These are phyloP conservation scores for Trametes polyzona DNA, from an alignment of 1,284 basidiomycete species.

Conservation along the genomic window DNA sequence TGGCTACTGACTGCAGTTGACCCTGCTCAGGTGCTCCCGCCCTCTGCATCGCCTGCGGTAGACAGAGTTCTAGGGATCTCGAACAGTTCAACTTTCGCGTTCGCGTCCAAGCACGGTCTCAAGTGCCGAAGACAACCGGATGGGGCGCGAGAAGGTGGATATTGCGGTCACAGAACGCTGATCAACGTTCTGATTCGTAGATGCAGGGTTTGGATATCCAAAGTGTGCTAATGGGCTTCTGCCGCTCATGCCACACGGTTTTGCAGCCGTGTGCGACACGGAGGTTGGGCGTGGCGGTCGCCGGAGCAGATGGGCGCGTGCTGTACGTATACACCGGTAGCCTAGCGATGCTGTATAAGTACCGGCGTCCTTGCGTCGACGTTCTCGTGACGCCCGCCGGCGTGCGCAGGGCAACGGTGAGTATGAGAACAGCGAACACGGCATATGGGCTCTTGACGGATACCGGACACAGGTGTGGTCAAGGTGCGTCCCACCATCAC, in stretches of 20 bases:
- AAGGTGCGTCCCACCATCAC: too few species aligned
- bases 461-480: neutral
- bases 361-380: neutral
- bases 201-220: constrained; percentile 5
- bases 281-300: neutral
- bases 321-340: neutral
- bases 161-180: constrained; percentile 8
- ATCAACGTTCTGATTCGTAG: constrained; percentile 10
- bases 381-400: neutral
- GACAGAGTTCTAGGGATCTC: neutral
- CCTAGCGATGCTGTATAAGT: too few species aligned
- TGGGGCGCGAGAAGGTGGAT: neutral
- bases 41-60: neutral
- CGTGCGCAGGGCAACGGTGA: neutral
- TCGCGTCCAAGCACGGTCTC: neutral
- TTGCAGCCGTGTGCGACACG: neutral
- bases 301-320: neutral
- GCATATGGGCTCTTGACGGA: neutral
- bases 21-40: too few species aligned
- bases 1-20: too few species aligned
- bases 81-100: neutral
- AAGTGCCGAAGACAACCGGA: constrained; percentile 4
- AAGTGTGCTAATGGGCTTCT: neutral
- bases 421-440: neutral
- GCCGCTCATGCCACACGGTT: constrained; percentile 9